Conservation (phyloP, 2,329 filamentous ascomycete genomes). For the Sclerotinia nivalis region DNA sequence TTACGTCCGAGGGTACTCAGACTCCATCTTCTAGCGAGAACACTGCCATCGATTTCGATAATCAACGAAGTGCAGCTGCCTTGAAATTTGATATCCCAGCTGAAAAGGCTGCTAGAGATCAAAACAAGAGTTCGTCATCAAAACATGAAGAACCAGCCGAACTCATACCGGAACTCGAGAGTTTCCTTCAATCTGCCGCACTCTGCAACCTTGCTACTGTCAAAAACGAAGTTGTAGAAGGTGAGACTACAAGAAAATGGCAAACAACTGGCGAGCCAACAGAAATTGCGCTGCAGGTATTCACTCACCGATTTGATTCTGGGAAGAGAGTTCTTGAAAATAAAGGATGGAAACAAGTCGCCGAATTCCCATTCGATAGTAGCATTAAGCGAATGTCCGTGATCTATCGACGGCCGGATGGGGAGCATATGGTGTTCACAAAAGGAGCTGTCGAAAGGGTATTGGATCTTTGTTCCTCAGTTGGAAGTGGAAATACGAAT, state of each 20-base stretch:
- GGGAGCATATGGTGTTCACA: slow-evolving; percentile 53
- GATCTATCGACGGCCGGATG: slow-evolving; percentile 54
- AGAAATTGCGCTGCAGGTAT: slow-evolving; percentile 74
- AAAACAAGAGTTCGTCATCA: slow-evolving; percentile 36
- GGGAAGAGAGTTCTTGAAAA: slow-evolving; percentile 51
- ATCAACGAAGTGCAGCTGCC: slow-evolving; percentile 59
- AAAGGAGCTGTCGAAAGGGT: slow-evolving; percentile 72
- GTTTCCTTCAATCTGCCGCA: slow-evolving; percentile 61
- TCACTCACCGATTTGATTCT: slow-evolving; percentile 66
- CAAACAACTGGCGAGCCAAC: slow-evolving; percentile 66
- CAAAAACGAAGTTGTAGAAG: slow-evolving; percentile 64
- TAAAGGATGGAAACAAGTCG: slow-evolving; percentile 57
- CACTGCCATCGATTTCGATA: slow-evolving; percentile 57
- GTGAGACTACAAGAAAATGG: slow-evolving; percentile 56
- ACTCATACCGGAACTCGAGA: slow-evolving; percentile 49
- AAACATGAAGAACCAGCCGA: slow-evolving; percentile 32
- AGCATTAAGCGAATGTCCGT: slow-evolving; percentile 77
- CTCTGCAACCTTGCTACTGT: slow-evolving; percentile 63
- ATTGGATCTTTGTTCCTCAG: slow-evolving; percentile 59
- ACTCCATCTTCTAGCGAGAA: slow-evolving; percentile 37
- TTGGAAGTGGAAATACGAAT: slow-evolving; percentile 47
- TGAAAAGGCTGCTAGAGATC: slow-evolving; percentile 44
- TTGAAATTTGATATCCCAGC: slow-evolving; percentile 51
- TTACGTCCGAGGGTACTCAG: slow-evolving; percentile 11
- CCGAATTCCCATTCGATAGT: slow-evolving; percentile 74